Conservation (phyloP, 495 filamentous ascomycete species). For the Aspergillus indologenus region DNA sequence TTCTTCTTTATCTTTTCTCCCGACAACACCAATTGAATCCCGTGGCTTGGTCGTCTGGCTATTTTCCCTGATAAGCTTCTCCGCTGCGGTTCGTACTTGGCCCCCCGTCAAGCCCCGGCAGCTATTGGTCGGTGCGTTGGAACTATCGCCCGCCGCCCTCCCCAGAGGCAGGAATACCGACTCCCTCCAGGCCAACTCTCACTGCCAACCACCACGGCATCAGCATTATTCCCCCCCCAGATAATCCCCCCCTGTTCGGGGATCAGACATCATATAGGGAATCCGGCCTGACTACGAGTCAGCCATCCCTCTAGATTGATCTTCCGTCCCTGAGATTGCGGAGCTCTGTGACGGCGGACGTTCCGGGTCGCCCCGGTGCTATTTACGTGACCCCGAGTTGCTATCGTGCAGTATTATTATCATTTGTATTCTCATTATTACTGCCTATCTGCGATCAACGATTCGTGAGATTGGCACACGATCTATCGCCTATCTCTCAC, state of each 20-base stretch:
- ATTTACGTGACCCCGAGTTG: conserved; percentile 23
- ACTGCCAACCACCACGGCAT: not conserved
- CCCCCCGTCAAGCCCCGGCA: conserved; percentile 6
- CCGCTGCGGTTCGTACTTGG: conserved; percentile 23
- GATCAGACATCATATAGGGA: not conserved
- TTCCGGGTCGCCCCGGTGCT: conserved; percentile 14
- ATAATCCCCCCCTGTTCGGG: conserved; percentile 2
- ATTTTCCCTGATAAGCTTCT: conserved; percentile 28
- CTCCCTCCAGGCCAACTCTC: conserved; percentile 1
- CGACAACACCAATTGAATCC: no score
- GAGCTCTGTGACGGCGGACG: conserved; percentile 16
- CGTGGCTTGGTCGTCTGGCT: not conserved
- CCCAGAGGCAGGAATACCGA: not conserved
- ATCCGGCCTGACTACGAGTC: not conserved
- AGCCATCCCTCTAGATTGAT: conserved; percentile 1
- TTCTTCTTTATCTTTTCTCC: conserved; percentile 13
- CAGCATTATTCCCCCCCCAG: conserved; percentile 18
- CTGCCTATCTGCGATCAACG: conserved; percentile 9
- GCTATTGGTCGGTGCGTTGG: conserved; percentile 17
- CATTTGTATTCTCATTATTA: conserved; percentile 7
- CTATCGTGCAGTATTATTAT: conserved; percentile 7
- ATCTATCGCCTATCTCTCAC: conserved; percentile 19
- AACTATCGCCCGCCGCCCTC: conserved; percentile 3
- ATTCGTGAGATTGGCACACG: conserved; percentile 5
- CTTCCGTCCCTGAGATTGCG: conserved; percentile 11